Conservation (phyloP, 202 grass and related monocot genomes). For the Saccharum hybrid region DNA sequence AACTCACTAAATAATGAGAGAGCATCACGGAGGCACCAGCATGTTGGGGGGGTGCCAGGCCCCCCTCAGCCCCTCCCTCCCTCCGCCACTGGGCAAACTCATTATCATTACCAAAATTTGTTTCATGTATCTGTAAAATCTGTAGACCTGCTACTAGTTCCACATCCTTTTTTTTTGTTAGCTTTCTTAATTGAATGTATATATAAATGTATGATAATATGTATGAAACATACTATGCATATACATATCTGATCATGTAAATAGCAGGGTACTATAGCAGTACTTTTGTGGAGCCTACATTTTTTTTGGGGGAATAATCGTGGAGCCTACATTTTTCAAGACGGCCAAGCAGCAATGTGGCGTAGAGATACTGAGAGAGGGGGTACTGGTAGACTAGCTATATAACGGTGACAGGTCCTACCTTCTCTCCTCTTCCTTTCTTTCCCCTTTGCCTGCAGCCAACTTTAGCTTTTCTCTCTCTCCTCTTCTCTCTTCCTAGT, state of each 20-base stretch:
- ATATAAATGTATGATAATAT: not conserved
- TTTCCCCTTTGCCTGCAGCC: slow-evolving; percentile 39
- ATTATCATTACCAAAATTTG: no score
- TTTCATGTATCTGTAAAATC: not conserved
- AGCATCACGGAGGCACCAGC: no score
- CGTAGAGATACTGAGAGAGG: not conserved
- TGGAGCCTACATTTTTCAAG: no score
- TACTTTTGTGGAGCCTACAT: slow-evolving; percentile 3
- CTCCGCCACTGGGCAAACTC: no score
- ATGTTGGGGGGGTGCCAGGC: no score
- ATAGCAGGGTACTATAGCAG: not conserved
- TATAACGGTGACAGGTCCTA: slow-evolving; percentile 34
- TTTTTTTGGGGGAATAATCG: no score
- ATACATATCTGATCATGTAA: not conserved
- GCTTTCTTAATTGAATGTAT: not conserved
- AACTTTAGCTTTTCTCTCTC: slow-evolving; percentile 42
- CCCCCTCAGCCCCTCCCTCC: no score
- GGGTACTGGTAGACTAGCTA: not conserved
- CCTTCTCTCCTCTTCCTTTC: slow-evolving; percentile 31
- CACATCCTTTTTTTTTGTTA: not conserved
- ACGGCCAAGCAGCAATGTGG: not conserved
- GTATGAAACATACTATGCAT: no score
- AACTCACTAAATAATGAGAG: no score
- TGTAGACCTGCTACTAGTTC: not conserved
- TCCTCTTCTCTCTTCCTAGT: not conserved